phyloP scores from a whole-genome alignment of 176 grass and related monocot species.

The Oryza punctata region DNA sequence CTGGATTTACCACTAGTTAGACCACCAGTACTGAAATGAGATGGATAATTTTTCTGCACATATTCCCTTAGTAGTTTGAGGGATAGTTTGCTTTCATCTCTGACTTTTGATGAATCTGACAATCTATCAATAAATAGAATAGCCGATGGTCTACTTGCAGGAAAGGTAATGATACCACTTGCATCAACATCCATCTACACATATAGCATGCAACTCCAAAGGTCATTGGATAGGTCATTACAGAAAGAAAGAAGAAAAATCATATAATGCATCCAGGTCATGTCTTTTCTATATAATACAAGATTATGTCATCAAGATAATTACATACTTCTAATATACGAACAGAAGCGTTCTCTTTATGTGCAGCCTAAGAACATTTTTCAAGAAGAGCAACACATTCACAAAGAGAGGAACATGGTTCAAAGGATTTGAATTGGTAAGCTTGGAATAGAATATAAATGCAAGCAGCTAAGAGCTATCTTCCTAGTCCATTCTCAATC shows the following conservation, averaged over 20 bases:
- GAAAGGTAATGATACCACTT: constrained; percentile 58
- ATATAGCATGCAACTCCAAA: constrained; percentile 46
- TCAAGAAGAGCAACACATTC: constrained; percentile 34
- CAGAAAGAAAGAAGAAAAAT: constrained; percentile 23
- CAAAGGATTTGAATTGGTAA: constrained; percentile 1
- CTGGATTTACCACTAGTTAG: constrained; percentile 33
- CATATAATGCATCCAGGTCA: constrained; percentile 20
- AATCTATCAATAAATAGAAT: constrained; percentile 88
- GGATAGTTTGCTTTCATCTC: constrained; percentile 77
- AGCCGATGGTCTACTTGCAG: constrained; percentile 68
- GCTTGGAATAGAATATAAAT: constrained; percentile 13
- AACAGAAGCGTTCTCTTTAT: constrained; percentile 25
- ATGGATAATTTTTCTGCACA: constrained; percentile 62
- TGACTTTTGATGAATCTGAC: constrained; percentile 64
- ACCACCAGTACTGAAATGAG: constrained; percentile 32
- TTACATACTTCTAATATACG: constrained; percentile 4
- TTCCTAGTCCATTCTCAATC: neutral
- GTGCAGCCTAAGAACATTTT: constrained; percentile 18
- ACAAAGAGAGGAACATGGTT: constrained; percentile 26
- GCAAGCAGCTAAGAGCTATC: neutral
- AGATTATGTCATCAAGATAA: constrained; percentile 26
- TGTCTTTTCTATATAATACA: constrained; percentile 27
- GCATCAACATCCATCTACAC: constrained; percentile 67
- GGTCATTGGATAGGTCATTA: constrained; percentile 23
- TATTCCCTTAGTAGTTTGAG: constrained; percentile 79